These are phyloP conservation scores for Fusarium palustre DNA, from an alignment of 2,329 filamentous ascomycete species.

Conservation along the genomic window DNA sequence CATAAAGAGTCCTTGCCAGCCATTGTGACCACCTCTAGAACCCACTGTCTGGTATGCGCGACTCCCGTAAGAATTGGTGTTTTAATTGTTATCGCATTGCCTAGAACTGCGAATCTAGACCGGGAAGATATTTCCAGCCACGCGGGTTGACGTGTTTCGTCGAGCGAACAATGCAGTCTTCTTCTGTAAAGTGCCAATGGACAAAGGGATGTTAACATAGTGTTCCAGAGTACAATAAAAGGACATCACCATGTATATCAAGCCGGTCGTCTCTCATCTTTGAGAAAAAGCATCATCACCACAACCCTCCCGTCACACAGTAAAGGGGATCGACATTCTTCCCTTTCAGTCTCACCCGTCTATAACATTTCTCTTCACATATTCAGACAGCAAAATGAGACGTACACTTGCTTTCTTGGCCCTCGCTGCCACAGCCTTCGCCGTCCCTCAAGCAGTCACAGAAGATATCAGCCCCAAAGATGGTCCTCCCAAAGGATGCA, in stretches of 20 bases:
- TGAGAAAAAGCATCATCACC: constrained; percentile 1
- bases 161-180: constrained; percentile 30
- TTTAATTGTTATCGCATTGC: constrained; percentile 20
- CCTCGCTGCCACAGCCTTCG: constrained; percentile 58
- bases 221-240: constrained; percentile 29
- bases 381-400: constrained; percentile 24
- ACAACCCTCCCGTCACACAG: background rate
- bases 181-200: constrained; percentile 1
- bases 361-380: background rate
- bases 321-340: background rate
- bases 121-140: constrained; percentile 22
- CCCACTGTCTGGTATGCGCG: constrained; percentile 5
- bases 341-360: no score
- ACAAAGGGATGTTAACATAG: background rate
- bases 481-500: constrained; percentile 65
- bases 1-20: constrained; percentile 11
- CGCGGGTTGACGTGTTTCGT: constrained; percentile 15
- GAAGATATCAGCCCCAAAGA: constrained; percentile 61
- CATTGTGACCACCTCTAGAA: background rate
- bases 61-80: background rate
- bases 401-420: constrained; percentile 40
- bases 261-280: constrained; percentile 1
- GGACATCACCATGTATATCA: constrained; percentile 35
- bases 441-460: constrained; percentile 58
- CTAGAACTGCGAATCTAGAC: background rate